Conservation (phyloP, 2,329 filamentous ascomycete species). For the Lachnellula occidentalis region DNA sequence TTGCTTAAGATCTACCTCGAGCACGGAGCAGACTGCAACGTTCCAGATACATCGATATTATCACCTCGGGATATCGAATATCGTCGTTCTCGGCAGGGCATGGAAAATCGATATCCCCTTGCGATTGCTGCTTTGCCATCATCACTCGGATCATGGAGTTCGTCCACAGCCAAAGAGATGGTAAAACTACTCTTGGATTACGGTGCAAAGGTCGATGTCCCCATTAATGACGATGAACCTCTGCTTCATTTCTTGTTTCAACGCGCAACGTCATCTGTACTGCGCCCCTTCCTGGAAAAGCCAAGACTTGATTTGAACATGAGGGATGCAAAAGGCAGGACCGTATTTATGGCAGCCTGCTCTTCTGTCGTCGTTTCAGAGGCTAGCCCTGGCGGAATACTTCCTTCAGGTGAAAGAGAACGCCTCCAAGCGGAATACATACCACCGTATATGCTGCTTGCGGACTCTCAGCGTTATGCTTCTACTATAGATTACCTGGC, state of each 20-base stretch:
- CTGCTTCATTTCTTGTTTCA: neutral
- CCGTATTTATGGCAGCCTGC: conserved; percentile 7
- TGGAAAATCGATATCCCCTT: neutral
- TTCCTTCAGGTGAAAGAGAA: neutral
- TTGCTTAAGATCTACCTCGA: neutral
- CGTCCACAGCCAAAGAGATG: neutral
- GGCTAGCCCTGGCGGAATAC: neutral
- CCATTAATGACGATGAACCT: neutral
- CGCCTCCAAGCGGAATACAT: neutral
- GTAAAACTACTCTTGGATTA: neutral
- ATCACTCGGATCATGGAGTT: neutral
- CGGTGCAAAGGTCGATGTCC: conserved; percentile 1
- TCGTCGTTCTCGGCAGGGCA: neutral
- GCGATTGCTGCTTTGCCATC: neutral
- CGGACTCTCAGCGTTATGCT: neutral
- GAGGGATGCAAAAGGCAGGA: conserved; percentile 5
- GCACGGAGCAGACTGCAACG: conserved; percentile 3
- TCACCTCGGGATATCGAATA: neutral
- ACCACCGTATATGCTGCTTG: neutral
- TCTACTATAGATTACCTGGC: neutral
- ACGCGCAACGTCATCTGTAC: conserved; percentile 1
- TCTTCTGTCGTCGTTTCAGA: neutral
- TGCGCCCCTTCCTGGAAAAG: conserved; percentile 3
- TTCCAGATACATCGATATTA: neutral
- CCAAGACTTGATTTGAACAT: conserved; percentile 1